phyloP scores from a whole-genome alignment of 1,284 basidiomycete genomes.

The Heterobasidion parviporum region DNA sequence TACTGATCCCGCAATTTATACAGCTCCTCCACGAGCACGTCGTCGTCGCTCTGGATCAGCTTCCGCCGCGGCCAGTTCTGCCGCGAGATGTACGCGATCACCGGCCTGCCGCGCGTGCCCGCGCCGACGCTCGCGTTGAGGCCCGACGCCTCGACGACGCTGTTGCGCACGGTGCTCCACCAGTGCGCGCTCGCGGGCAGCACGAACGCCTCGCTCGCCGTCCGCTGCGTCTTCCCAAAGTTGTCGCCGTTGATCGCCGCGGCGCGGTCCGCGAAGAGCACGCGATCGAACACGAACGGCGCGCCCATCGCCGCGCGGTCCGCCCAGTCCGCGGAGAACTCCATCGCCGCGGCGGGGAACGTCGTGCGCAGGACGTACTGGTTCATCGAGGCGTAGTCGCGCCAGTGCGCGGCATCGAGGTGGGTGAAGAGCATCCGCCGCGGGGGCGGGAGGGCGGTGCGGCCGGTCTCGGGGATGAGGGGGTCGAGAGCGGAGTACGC shows the following conservation, averaged over 20 bases:
- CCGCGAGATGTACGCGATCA: constrained; percentile 83
- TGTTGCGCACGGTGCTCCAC: constrained; percentile 74
- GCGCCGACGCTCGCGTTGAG: constrained; percentile 27
- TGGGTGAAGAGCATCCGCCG: constrained; percentile 71
- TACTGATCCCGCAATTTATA: constrained; percentile 59
- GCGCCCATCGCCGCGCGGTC: constrained; percentile 66
- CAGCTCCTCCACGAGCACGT: constrained; percentile 53
- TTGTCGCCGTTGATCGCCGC: constrained; percentile 70
- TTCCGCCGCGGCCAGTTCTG: constrained; percentile 82
- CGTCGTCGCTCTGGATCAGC: constrained; percentile 58
- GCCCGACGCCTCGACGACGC: constrained; percentile 65
- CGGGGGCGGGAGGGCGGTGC: constrained; percentile 62
- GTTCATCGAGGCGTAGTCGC: constrained; percentile 81
- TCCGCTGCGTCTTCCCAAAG: constrained; percentile 65
- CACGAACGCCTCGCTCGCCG: constrained; percentile 64
- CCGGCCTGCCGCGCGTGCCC: constrained; percentile 33
- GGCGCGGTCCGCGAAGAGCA: constrained; percentile 76
- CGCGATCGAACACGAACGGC: constrained; percentile 74
- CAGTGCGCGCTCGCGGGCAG: constrained; percentile 69
- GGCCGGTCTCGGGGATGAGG: constrained; percentile 53
- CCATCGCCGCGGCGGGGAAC: constrained; percentile 69
- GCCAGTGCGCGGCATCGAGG: constrained; percentile 69
- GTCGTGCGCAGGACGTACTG: constrained; percentile 68
- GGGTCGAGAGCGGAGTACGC: constrained; percentile 78
- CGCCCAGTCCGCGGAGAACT: constrained; percentile 74